phyloP scores from a whole-genome alignment of 2,329 filamentous ascomycete species.

The Macrophomina pseudophaseolina region DNA sequence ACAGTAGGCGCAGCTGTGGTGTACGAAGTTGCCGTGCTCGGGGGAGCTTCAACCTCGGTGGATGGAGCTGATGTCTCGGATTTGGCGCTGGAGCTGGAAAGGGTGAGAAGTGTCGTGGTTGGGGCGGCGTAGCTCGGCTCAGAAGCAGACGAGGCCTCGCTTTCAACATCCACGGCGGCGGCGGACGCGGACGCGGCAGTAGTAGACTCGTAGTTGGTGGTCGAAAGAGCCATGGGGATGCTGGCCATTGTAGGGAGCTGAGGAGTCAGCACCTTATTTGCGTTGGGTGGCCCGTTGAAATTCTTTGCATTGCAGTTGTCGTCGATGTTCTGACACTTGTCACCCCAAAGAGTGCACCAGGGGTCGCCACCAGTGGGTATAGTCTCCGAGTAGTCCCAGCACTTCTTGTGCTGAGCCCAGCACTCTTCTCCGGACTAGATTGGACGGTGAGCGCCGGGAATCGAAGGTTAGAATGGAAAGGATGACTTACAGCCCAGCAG shows the following conservation, averaged over 20 bases:
- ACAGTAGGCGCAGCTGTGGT: conserved; percentile 14
- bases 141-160: not conserved
- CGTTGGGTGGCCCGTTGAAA: conserved; percentile 51
- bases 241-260: conserved; percentile 32
- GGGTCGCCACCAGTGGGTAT: conserved; percentile 61
- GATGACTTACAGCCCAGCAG: conserved; percentile 61
- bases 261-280: conserved; percentile 47
- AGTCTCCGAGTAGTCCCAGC: conserved; percentile 62
- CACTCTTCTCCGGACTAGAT: conserved; percentile 35
- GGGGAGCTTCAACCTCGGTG: not conserved
- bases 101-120: not conserved
- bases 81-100: not conserved
- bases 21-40: not conserved
- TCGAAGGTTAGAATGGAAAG: not conserved
- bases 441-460: not conserved
- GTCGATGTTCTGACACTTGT: conserved; percentile 61
- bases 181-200: not conserved
- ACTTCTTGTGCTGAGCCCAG: conserved; percentile 30
- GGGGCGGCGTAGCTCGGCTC: conserved; percentile 2
- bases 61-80: not conserved
- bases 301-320: conserved; percentile 48
- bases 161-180: not conserved
- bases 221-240: conserved; percentile 24
- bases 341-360: conserved; percentile 67
- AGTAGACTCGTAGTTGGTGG: conserved; percentile 18